phyloP scores from a whole-genome alignment of 1,139 yeast genomes.

The Yamadazyma dendronema region DNA sequence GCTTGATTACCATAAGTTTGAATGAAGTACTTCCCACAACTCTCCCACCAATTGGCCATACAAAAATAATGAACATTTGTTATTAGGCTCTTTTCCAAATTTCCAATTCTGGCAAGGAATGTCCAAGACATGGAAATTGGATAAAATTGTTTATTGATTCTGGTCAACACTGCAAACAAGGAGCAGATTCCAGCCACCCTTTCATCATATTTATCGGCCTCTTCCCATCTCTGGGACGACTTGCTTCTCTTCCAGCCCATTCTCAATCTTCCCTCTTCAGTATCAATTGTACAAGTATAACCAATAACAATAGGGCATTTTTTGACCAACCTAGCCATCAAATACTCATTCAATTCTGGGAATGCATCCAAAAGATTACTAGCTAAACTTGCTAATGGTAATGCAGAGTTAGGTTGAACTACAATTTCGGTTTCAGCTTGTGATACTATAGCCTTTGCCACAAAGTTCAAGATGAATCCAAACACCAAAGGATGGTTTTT shows the following conservation, averaged over 20 bases:
- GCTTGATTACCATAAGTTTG: slow-evolving; percentile 69
- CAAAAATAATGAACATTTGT: slow-evolving; percentile 71
- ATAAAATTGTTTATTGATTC: slow-evolving; percentile 27
- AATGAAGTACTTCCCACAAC: slow-evolving; percentile 58
- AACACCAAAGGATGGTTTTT: slow-evolving; percentile 47
- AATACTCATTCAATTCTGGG: slow-evolving; percentile 64
- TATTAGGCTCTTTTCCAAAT: slow-evolving; percentile 48
- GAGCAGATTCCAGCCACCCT: slow-evolving; percentile 83
- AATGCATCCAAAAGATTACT: slow-evolving; percentile 51
- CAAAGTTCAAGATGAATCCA: slow-evolving; percentile 74
- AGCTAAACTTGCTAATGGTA: slow-evolving; percentile 74
- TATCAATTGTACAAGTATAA: slow-evolving; percentile 65
- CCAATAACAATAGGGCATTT: slow-evolving; percentile 92
- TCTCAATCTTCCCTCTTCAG: slow-evolving; percentile 75
- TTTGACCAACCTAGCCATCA: slow-evolving; percentile 81
- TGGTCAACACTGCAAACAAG: slow-evolving; percentile 72
- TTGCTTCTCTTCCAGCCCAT: slow-evolving; percentile 87
- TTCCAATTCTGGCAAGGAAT: slow-evolving; percentile 67
- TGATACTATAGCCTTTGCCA: slow-evolving; percentile 79
- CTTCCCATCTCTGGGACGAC: slow-evolving; percentile 66
- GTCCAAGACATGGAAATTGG: slow-evolving; percentile 63
- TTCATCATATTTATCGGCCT: slow-evolving; percentile 72
- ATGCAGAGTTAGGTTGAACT: slow-evolving; percentile 73
- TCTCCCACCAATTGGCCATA: slow-evolving; percentile 91
- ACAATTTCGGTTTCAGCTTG: slow-evolving; percentile 94